These are phyloP conservation scores for Pythium aquatile DNA, from an alignment of 352 stramenopile genomes.

Conservation along the genomic window DNA sequence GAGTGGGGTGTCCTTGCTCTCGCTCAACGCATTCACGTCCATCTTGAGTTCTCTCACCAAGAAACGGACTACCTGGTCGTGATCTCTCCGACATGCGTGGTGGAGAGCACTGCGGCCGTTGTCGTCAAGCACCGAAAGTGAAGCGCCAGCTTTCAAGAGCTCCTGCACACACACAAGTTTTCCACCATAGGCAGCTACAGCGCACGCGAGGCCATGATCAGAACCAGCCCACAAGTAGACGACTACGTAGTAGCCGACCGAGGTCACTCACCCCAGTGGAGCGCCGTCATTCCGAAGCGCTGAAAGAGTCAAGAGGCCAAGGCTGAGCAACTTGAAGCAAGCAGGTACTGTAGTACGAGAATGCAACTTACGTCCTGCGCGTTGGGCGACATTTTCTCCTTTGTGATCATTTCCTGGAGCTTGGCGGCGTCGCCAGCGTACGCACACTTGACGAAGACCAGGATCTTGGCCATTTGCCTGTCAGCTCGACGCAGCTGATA, in stretches of 20 bases:
- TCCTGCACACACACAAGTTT: conserved; percentile 53
- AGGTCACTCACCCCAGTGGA: conserved; percentile 61
- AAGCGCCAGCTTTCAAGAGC: conserved; percentile 51
- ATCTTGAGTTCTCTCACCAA: conserved; percentile 46
- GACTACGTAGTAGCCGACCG: neutral
- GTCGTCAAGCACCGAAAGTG: conserved; percentile 33
- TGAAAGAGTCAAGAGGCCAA: conserved; percentile 14
- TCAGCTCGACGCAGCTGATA: conserved; percentile 27
- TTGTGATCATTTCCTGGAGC: conserved; percentile 49
- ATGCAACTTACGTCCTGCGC: conserved; percentile 48
- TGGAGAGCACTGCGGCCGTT: conserved; percentile 74
- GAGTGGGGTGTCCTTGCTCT: conserved; percentile 73
- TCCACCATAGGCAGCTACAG: conserved; percentile 54
- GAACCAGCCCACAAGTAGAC: neutral
- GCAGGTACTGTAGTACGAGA: neutral
- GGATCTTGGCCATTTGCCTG: conserved; percentile 35
- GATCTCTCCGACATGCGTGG: conserved; percentile 74
- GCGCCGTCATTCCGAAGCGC: conserved; percentile 79
- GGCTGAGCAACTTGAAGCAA: neutral
- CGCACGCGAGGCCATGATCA: neutral
- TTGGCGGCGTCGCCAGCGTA: conserved; percentile 49
- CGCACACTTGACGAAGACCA: conserved; percentile 54
- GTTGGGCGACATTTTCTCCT: conserved; percentile 48
- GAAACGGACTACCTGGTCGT: conserved; percentile 58
- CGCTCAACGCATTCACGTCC: conserved; percentile 55